Evolutionary conservation across 371 early-diverging fungal species (phyloP).

Genomic region (Mucor ambiguus): DNA sequence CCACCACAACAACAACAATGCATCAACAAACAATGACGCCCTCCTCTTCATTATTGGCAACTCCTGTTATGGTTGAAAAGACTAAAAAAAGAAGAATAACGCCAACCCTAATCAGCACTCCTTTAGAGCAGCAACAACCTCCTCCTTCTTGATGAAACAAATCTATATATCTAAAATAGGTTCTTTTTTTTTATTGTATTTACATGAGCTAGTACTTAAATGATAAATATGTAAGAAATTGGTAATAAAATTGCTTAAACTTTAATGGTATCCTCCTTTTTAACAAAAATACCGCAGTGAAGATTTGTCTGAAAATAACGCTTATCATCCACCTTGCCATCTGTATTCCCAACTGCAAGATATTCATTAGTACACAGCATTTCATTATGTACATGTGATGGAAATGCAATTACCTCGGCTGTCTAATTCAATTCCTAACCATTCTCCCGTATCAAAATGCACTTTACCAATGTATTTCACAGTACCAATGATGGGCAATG

Average conservation of each 20-base stretch:
- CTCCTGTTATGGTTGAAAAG: constrained; percentile 4
- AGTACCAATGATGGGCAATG: constrained; percentile 36
- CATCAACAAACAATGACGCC: constrained; percentile 5
- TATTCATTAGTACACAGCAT: neutral
- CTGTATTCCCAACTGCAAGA: constrained; percentile 40
- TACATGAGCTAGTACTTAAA: neutral
- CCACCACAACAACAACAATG: neutral
- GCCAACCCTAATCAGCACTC: constrained; percentile 34
- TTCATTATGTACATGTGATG: no score
- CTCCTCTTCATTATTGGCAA: neutral
- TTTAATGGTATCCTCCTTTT: constrained; percentile 33
- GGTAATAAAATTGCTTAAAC: constrained; percentile 11
- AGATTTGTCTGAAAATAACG: constrained; percentile 47
- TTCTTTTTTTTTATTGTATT: neutral
- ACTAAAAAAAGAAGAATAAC: constrained; percentile 44
- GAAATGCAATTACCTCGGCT: constrained; percentile 34
- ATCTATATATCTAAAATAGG: neutral
- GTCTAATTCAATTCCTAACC: constrained; percentile 49
- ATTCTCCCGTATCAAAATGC: constrained; percentile 31
- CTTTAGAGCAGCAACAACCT: neutral
- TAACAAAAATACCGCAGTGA: constrained; percentile 46
- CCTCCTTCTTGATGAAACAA: neutral
- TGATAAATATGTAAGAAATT: neutral
- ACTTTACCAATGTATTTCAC: constrained; percentile 45
- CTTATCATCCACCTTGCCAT: constrained; percentile 38